phyloP scores from a whole-genome alignment of 2,329 filamentous ascomycete genomes.

The Claviceps maximensis region DNA sequence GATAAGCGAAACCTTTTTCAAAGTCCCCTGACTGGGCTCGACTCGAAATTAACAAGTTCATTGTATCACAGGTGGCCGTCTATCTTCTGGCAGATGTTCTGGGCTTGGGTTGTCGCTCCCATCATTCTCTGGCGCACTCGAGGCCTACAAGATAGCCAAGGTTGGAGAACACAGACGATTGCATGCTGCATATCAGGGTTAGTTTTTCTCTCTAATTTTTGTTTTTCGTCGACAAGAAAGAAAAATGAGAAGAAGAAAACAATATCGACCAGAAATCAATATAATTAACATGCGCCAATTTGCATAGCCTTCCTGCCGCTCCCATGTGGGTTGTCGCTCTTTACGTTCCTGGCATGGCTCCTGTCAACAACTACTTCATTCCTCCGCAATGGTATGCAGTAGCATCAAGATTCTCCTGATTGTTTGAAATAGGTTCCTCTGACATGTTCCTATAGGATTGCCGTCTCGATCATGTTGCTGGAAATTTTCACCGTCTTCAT shows the following conservation, averaged over 20 bases:
- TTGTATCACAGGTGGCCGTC: slow-evolving; percentile 39
- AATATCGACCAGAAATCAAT: background rate
- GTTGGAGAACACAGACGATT: slow-evolving; percentile 53
- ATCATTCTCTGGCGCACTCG: slow-evolving; percentile 48
- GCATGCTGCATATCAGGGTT: slow-evolving; percentile 33
- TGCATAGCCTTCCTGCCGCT: slow-evolving; percentile 43
- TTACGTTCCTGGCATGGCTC: slow-evolving; percentile 35
- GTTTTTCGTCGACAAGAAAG: too few species aligned
- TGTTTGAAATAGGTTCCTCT: background rate
- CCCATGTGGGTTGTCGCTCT: slow-evolving; percentile 55
- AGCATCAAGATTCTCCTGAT: slow-evolving; percentile 9
- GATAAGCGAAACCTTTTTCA: background rate
- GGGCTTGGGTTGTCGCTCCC: slow-evolving; percentile 49
- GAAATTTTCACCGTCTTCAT: slow-evolving; percentile 52
- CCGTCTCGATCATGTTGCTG: slow-evolving; percentile 46
- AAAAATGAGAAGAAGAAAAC: background rate
- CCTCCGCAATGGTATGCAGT: slow-evolving; percentile 47
- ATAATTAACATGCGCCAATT: background rate
- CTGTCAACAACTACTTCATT: slow-evolving; percentile 40
- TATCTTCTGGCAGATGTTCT: slow-evolving; percentile 50
- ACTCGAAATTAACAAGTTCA: background rate
- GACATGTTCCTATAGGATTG: slow-evolving; percentile 27
- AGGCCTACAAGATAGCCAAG: slow-evolving; percentile 48
- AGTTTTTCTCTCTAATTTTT: slow-evolving; percentile 8
- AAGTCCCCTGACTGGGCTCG: background rate